Base-by-base conservation (phyloP, 2,329 filamentous ascomycete species). In the Rhynchosporium agropyri region DNA sequence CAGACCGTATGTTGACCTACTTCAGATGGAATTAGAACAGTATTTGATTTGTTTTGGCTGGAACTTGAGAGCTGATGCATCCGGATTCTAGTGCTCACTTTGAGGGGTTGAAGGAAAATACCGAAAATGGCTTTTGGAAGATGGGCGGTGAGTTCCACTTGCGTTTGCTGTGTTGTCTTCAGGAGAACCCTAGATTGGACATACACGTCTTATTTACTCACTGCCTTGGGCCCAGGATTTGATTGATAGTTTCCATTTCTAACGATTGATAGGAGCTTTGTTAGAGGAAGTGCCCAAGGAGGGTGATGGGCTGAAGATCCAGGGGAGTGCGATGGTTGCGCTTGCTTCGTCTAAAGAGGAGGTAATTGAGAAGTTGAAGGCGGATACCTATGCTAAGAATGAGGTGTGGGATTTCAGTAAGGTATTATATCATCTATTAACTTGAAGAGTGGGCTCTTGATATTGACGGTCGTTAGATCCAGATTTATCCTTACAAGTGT, bases 351-450 rank as follows among this genome's bases (percentile, higher is more conserved):
- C 82, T 8, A 85, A 83, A 70, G 89, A 92, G 67, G 89, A 92
- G 74, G 84, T 91, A 2, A 74, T 88, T 46, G 83, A 89, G 69
- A 73, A 83, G 58, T 74, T 97, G 53, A 84, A 83, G 75, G 81
- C 84, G 55, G 92, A 97, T 77, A 79, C 92, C 9, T 97, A 96
- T 77, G 80, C 82, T 9, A 81, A 78, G 64, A 81, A 77, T 49
- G 90, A 87, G 0, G 92, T 96, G 8, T 97, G 92, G 92, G 91
- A 97, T 79, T 73, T 89, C 63, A 83, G 87, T 42, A 89, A 89
- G 70, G 85, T 85, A 60, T 60, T 69, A 64, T 50, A 29, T 45
- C 13, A 45, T 12, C 15, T 20, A 46, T 40, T 57, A 1, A 48
- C 20, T 36, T 3, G 36, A n/a, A 26, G 13, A 7, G 28, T 10